Percentiles rank a stretch among this genome's conserved stretches.
Conservation (phyloP, 768 basidiomycete species). For the Kwoniella shandongensis region DNA sequence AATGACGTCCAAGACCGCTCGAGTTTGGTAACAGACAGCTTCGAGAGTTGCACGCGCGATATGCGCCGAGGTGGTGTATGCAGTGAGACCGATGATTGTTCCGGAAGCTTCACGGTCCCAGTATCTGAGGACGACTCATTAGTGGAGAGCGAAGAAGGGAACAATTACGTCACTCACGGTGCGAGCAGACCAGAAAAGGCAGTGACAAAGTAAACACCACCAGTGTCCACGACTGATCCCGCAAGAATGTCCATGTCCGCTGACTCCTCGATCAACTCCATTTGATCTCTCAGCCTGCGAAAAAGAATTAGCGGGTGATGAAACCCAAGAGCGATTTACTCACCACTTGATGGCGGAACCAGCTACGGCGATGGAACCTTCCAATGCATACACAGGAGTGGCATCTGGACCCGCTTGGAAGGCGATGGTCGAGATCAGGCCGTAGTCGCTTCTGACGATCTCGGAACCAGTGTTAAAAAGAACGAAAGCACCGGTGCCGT, state of each 20-base stretch:
- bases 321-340: slow-evolving; percentile 13
- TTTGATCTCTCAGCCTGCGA: slow-evolving; percentile 78
- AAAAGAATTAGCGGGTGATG: neutral
- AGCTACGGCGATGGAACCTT: slow-evolving; percentile 92
- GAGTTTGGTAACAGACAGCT: slow-evolving; percentile 93
- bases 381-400: slow-evolving; percentile 86
- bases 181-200: slow-evolving; percentile 94
- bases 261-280: slow-evolving; percentile 76
- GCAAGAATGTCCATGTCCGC: slow-evolving; percentile 83
- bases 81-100: slow-evolving; percentile 49
- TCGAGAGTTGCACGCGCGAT: slow-evolving; percentile 93
- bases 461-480: slow-evolving; percentile 90
- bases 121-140: slow-evolving; percentile 29
- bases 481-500: slow-evolving; percentile 94
- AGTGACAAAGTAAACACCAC: slow-evolving; percentile 93
- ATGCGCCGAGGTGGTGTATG: slow-evolving; percentile 66
- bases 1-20: slow-evolving; percentile 94
- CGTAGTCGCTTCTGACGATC: slow-evolving; percentile 79
- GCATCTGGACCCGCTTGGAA: slow-evolving; percentile 78
- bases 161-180: slow-evolving; percentile 61
- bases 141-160: neutral
- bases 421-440: slow-evolving; percentile 85
- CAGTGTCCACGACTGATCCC: slow-evolving; percentile 70
- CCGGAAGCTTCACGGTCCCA: slow-evolving; percentile 89
- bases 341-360: slow-evolving; percentile 92